Evolutionary conservation across 495 filamentous ascomycete species (phyloP).

Genomic region (Glonium stellatum): DNA sequence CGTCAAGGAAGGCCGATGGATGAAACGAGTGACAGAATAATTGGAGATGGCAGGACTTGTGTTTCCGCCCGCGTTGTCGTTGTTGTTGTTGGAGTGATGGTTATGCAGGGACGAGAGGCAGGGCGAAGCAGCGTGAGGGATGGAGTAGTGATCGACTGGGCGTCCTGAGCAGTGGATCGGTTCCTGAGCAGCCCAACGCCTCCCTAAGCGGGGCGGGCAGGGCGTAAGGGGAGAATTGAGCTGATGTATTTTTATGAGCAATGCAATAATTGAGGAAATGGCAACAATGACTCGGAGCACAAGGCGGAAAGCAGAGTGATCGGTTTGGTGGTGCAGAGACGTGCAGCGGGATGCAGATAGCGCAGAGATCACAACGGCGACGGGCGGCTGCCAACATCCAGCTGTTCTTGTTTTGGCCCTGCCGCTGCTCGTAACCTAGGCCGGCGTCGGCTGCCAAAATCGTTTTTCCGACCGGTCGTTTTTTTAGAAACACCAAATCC

Average conservation of each 20-base stretch:
- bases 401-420: too few species aligned
- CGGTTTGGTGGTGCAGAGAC: too few species aligned
- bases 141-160: neutral
- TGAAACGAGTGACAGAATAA: conserved; percentile 29
- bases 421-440: too few species aligned
- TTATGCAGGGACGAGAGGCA: conserved; percentile 7
- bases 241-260: neutral
- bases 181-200: neutral
- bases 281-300: too few species aligned
- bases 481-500: neutral
- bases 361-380: too few species aligned
- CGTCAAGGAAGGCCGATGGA: conserved; percentile 1
- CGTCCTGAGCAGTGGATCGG: neutral
- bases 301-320: too few species aligned
- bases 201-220: neutral
- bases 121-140: neutral
- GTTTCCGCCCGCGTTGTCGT: neutral
- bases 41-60: neutral
- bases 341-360: too few species aligned
- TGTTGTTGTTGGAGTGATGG: conserved; percentile 3
- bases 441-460: too few species aligned
- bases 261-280: too few species aligned
- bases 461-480: neutral
- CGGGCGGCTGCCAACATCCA: too few species aligned
- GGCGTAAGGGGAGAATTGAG: neutral